Percentiles rank a stretch among this genome's conserved stretches.
These are phyloP conservation scores for Pythium rishiriense DNA, from an alignment of 352 stramenopile genomes.

Conservation along the genomic window DNA sequence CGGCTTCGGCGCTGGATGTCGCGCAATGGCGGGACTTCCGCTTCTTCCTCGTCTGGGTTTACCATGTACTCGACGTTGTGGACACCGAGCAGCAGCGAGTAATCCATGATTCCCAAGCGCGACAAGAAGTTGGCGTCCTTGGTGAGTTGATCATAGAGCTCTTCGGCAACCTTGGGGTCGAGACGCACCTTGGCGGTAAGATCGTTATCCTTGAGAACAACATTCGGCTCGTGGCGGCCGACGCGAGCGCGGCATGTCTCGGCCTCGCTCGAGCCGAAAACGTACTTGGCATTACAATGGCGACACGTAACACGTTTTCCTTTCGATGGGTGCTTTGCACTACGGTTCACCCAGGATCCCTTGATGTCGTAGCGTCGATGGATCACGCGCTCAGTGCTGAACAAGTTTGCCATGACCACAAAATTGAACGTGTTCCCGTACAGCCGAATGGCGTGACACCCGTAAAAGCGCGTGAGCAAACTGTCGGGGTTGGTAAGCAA, in stretches of 20 bases:
- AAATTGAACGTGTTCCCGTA: conserved; percentile 92
- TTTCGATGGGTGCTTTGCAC: conserved; percentile 84
- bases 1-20: conserved; percentile 23
- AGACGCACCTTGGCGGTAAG: conserved; percentile 82
- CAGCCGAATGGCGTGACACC: conserved; percentile 80
- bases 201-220: conserved; percentile 89
- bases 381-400: conserved; percentile 82
- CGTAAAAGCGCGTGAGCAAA: conserved; percentile 81
- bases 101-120: conserved; percentile 90
- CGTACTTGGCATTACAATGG: conserved; percentile 87
- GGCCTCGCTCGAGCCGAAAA: conserved; percentile 78
- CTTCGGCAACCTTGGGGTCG: conserved; percentile 68
- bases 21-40: conserved; percentile 21
- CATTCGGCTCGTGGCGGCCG: conserved; percentile 81
- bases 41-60: conserved; percentile 58
- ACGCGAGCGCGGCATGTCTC: conserved; percentile 78
- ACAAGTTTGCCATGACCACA: conserved; percentile 88
- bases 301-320: conserved; percentile 84
- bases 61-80: conserved; percentile 90
- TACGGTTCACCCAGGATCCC: conserved; percentile 87
- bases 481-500: conserved; percentile 82
- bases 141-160: conserved; percentile 82
- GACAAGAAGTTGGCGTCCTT: conserved; percentile 88
- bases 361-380: conserved; percentile 89
- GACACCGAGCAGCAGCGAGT: conserved; percentile 87